These are phyloP conservation scores for bread wheat (Triticum aestivum) DNA, from an alignment of 176 grass and related monocot genomes.

Conservation along the genomic window DNA sequence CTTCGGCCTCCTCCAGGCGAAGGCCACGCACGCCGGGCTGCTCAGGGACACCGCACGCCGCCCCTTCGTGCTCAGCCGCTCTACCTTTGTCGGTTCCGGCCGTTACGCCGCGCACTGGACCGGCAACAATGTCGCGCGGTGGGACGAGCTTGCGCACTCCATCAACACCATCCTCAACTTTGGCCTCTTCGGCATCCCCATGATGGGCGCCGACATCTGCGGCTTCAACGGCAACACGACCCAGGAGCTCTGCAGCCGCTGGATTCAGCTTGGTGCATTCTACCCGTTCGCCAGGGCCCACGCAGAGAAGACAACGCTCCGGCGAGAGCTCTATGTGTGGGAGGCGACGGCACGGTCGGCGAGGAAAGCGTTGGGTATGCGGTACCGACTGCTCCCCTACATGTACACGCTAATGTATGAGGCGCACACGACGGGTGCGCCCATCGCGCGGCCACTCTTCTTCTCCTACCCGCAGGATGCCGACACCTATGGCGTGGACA, in stretches of 20 bases:
- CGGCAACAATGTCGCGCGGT: conserved; percentile 55
- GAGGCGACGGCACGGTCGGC: conserved; percentile 60
- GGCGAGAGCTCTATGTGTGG: conserved; percentile 78
- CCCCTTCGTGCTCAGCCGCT: conserved; percentile 75
- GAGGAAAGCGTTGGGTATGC: conserved; percentile 60
- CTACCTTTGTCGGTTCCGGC: conserved; percentile 85
- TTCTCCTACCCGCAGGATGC: conserved; percentile 73
- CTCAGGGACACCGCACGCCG: conserved; percentile 54
- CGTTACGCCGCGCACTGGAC: conserved; percentile 81
- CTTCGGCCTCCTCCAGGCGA: conserved; percentile 58
- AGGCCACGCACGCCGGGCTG: conserved; percentile 55
- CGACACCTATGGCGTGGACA: conserved; percentile 48
- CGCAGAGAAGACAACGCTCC: conserved; percentile 36
- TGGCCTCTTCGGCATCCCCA: conserved; percentile 80
- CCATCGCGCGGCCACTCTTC: conserved; percentile 83
- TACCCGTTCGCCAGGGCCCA: conserved; percentile 94
- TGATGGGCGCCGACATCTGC: conserved; percentile 92
- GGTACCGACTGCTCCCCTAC: conserved; percentile 69
- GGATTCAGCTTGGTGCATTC: conserved; percentile 98
- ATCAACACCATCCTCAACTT: conserved; percentile 75
- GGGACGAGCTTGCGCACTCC: conserved; percentile 67
- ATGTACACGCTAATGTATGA: conserved; percentile 84
- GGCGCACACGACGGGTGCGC: conserved; percentile 64
- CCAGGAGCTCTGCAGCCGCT: conserved; percentile 80
- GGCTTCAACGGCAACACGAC: conserved; percentile 65